phyloP scores from a whole-genome alignment of 2,329 filamentous ascomycete species.

The Lachnellula arida region DNA sequence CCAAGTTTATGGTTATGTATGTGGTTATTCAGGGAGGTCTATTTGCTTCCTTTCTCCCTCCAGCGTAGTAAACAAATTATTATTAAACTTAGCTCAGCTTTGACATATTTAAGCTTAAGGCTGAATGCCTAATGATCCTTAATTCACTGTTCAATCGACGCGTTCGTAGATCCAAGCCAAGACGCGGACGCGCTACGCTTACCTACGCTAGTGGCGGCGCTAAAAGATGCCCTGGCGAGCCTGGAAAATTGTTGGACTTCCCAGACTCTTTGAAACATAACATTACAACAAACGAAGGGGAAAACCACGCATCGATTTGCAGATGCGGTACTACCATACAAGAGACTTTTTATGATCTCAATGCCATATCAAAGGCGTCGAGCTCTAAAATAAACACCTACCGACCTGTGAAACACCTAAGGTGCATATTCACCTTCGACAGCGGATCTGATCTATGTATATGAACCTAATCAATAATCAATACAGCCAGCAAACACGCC shows the following conservation, averaged over 20 bases:
- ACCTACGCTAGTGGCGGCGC: not conserved
- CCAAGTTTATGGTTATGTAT: slow-evolving; percentile 72
- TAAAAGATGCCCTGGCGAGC: no score
- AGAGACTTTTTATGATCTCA: not conserved
- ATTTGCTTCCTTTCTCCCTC: slow-evolving; percentile 87
- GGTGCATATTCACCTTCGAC: not conserved
- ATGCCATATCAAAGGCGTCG: not conserved
- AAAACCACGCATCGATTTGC: not conserved
- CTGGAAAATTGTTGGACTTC: no score
- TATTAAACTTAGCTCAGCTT: no score
- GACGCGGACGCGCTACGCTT: no score
- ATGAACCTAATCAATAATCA: no score
- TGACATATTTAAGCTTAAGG: no score
- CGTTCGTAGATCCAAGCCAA: no score
- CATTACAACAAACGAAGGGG: not conserved
- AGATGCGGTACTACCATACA: not conserved
- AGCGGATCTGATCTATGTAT: no score
- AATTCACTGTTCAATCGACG: no score
- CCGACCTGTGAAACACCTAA: not conserved
- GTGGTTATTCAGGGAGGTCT: slow-evolving; percentile 75
- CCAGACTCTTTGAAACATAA: not conserved
- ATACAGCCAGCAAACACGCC: not conserved
- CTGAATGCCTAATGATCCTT: no score
- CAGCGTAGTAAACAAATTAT: slow-evolving; percentile 53
- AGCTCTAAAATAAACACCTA: not conserved